phyloP scores from a whole-genome alignment of 2,329 filamentous ascomycete species.

The Epichloe sylvatica region DNA sequence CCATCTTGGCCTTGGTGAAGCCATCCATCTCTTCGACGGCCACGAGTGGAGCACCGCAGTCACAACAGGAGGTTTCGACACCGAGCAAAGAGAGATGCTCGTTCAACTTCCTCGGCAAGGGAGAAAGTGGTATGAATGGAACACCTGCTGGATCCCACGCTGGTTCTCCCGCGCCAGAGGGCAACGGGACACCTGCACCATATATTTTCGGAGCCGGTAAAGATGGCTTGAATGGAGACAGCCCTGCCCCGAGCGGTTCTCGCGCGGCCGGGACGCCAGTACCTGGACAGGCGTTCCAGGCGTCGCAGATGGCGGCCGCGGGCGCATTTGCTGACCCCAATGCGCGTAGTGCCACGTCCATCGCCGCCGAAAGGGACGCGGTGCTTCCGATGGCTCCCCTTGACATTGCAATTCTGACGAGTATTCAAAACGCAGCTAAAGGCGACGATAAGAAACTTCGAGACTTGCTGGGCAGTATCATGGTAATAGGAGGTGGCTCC shows the following conservation, averaged over 20 bases:
- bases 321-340: conserved; percentile 37
- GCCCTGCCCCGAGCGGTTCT: conserved; percentile 37
- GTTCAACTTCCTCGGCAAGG: conserved; percentile 52
- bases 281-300: conserved; percentile 18
- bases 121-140: conserved; percentile 56
- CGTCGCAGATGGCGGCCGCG: conserved; percentile 22
- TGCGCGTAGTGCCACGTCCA: conserved; percentile 34
- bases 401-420: conserved; percentile 79
- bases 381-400: conserved; percentile 73
- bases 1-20: conserved; percentile 44
- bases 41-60: conserved; percentile 29
- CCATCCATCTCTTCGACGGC: conserved; percentile 36
- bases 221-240: conserved; percentile 32
- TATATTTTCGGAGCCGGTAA: conserved; percentile 40
- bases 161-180: conserved; percentile 76
- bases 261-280: conserved; percentile 35
- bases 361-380: conserved; percentile 60
- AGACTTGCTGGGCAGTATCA: conserved; percentile 79
- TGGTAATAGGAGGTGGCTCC: conserved; percentile 76
- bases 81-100: conserved; percentile 50
- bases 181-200: conserved; percentile 49
- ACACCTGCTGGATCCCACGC: conserved; percentile 78
- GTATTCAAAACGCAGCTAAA: conserved; percentile 73
- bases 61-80: conserved; percentile 37
- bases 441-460: conserved; percentile 86